Evolutionary conservation across 345 rosid species (phyloP).

Genomic region (Hibiscus tridactylites): DNA sequence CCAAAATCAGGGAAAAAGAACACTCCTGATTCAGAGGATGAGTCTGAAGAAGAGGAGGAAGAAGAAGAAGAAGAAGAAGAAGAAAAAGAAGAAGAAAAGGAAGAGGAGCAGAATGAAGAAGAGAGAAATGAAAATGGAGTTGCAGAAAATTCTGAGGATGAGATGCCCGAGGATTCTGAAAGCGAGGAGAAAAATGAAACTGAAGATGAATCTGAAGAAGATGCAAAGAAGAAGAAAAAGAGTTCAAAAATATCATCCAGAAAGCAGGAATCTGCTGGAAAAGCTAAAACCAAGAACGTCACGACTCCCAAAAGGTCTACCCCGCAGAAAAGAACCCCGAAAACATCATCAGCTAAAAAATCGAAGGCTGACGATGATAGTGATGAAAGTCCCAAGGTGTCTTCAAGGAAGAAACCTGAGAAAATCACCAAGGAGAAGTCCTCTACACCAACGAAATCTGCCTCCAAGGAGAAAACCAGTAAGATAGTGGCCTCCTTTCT

Average conservation of each 20-base stretch:
- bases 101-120: constrained; percentile 35
- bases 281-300: constrained; percentile 45
- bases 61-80: not conserved
- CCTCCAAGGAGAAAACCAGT: constrained; percentile 67
- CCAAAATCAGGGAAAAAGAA: constrained; percentile 36
- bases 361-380: constrained; percentile 44
- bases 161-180: constrained; percentile 43
- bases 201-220: constrained; percentile 43
- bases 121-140: constrained; percentile 59
- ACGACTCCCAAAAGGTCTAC: constrained; percentile 27
- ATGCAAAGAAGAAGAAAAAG: constrained; percentile 46
- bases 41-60: constrained; percentile 38
- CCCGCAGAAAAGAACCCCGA: constrained; percentile 42
- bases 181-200: constrained; percentile 58
- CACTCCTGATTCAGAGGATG: constrained; percentile 41
- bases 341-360: constrained; percentile 36
- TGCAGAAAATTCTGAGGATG: constrained; percentile 58
- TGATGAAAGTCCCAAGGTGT: constrained; percentile 50
- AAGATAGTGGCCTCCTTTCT: not conserved
- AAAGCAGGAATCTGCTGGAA: constrained; percentile 53
- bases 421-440: constrained; percentile 40
- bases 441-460: constrained; percentile 39
- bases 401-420: constrained; percentile 47
- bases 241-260: constrained; percentile 32
- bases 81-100: not conserved